Evolutionary conservation across 305 asterid genomes (phyloP).

Genomic region (Lippia alba): DNA sequence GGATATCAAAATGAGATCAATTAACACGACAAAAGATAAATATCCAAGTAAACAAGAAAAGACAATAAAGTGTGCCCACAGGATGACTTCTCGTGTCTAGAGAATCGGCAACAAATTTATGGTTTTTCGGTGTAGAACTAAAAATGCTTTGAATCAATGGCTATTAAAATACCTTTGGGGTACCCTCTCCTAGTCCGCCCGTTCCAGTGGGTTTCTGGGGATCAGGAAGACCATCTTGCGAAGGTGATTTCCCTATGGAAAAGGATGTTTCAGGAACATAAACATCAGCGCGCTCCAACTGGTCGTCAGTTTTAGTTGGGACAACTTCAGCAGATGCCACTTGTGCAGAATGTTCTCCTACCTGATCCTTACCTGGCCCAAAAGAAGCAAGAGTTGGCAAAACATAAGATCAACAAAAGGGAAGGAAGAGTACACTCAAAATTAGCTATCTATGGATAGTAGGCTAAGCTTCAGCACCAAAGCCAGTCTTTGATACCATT

Average conservation of each 20-base stretch:
- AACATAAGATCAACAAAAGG: constrained; percentile 29
- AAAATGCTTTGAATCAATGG: constrained; percentile 12
- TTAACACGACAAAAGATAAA: not conserved
- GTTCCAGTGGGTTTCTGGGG: constrained; percentile 58
- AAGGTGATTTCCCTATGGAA: constrained; percentile 88
- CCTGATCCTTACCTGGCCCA: constrained; percentile 51
- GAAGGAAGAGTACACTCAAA: constrained; percentile 11
- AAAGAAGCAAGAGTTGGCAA: constrained; percentile 28
- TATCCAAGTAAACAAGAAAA: not conserved
- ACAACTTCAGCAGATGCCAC: constrained; percentile 45
- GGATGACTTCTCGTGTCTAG: not conserved
- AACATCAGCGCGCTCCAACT: constrained; percentile 56
- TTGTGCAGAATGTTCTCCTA: constrained; percentile 46
- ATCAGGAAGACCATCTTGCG: constrained; percentile 61
- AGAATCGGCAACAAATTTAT: not conserved
- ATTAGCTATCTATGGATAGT: not conserved
- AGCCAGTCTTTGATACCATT: too few relatives aligned
- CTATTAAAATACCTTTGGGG: constrained; percentile 79
- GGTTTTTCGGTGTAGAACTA: not conserved
- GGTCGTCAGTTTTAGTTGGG: constrained; percentile 46
- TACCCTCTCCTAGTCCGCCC: constrained; percentile 94
- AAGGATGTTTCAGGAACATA: constrained; percentile 66
- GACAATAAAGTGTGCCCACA: too few relatives aligned
- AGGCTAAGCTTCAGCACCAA: too few relatives aligned
- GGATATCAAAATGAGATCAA: constrained; percentile 18